Base-by-base conservation (phyloP, 768 basidiomycete genomes). In the Pleurotus salmoneostramineus region DNA sequence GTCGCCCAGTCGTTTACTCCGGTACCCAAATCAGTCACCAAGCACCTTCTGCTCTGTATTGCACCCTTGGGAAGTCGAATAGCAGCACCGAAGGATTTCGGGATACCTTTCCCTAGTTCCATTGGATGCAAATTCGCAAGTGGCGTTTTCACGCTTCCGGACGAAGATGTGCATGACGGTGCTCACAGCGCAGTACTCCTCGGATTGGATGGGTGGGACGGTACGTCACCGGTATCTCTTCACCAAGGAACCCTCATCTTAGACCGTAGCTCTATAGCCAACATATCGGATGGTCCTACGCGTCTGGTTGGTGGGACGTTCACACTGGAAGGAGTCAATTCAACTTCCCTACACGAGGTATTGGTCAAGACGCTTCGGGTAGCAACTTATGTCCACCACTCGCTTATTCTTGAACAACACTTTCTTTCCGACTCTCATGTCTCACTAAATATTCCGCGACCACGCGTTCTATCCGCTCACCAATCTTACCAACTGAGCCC, bases 261-360 rank as follows among this genome's bases (percentile, higher is more conserved):
- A 55, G 46, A 40, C 17, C 40, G 37, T 8, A 11, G 44, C 44
- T 27, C 21, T 27, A 27, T 27, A 45, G 44, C 44, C 44, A 45
- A 15, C 4, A 11, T 45, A 11, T 5, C 6, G 51, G 65, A 69
- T 2, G 58, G 68, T n/a, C 58, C 69, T 36, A 48, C 69, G 3
- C 72, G 69, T 31, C 66, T 87, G 34, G 76, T 88, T 6, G 87
- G 88, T 4, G 88, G 87, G 0, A 85, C 80, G 1, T 89, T 90
- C 65, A 65, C 72, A 0, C 74, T 89, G 58, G 74, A 72, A 59
- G 83, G 81, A 7, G 62, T 79, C 11, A 67, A 67, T 10, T 78
- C 81, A 1, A 64, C 69, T 1, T 34, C 64, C 3, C 78, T 83
- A 55, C 75, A 85, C 61, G 60, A 63, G 3, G 58, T 74, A 0